These are phyloP conservation scores for Iris pallida DNA, from an alignment of 116 monocot genomes.

Conservation along the genomic window DNA sequence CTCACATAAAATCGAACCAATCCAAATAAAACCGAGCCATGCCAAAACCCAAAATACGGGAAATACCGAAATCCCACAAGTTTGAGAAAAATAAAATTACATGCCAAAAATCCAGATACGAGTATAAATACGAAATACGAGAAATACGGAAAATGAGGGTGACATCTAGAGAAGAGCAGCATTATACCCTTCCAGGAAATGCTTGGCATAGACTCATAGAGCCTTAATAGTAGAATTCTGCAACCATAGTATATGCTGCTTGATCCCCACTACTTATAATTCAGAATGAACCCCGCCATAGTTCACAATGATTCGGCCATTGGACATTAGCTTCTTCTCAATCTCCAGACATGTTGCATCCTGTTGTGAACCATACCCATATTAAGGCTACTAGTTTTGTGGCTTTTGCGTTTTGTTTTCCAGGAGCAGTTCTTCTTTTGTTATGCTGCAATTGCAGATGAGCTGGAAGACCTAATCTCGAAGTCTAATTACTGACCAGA, in stretches of 20 bases:
- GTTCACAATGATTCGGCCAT: slow-evolving; percentile 86
- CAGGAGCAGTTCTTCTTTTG: slow-evolving; percentile 92
- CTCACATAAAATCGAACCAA: too few species aligned
- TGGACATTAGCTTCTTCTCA: slow-evolving; percentile 66
- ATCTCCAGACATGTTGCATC: slow-evolving; percentile 70
- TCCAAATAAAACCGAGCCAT: too few species aligned
- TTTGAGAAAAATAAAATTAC: too few species aligned
- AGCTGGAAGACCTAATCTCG: slow-evolving; percentile 64
- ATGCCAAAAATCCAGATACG: too few species aligned
- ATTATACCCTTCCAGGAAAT: slow-evolving; percentile 55
- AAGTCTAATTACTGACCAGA: slow-evolving; percentile 29
- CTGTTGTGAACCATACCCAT: slow-evolving; percentile 27
- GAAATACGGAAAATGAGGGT: too few species aligned
- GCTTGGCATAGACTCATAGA: slow-evolving; percentile 42
- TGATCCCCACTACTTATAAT: slow-evolving; percentile 20
- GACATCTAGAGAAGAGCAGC: background rate
- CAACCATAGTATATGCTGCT: slow-evolving; percentile 31
- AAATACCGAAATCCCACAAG: too few species aligned
- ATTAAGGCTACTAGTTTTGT: background rate
- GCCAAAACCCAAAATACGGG: too few species aligned
- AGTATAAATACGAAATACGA: too few species aligned
- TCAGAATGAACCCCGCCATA: slow-evolving; percentile 66
- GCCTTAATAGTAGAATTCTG: slow-evolving; percentile 65
- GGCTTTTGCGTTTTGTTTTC: background rate
- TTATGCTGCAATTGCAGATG: slow-evolving; percentile 71